Percentiles rank a stretch among this genome's conserved stretches.
Evolutionary conservation across 169 alveolate species (phyloP).

Genomic region (Cryptosporidium sp.): DNA sequence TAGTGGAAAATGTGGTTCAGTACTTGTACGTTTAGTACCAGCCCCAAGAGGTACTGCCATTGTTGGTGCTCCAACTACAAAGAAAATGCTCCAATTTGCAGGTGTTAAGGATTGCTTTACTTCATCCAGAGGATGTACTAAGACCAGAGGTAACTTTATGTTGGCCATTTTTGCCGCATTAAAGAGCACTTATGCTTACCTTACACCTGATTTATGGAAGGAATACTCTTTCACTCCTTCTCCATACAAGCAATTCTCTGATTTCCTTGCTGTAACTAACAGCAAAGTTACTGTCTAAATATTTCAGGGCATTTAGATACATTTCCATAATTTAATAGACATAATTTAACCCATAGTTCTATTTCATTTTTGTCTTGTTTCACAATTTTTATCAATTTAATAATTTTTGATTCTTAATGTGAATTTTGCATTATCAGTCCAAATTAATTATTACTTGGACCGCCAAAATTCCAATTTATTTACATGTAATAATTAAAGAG

Average conservation of each 20-base stretch:
- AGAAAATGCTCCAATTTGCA: slow-evolving; percentile 97
- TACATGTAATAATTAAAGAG: slow-evolving; percentile 3
- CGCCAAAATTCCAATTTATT: background rate
- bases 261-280: slow-evolving; percentile 86
- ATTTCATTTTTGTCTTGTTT: background rate
- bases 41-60: slow-evolving; percentile 99
- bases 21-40: slow-evolving; percentile 99
- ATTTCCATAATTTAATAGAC: background rate
- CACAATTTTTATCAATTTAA: background rate
- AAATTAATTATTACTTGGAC: background rate
- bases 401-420: background rate
- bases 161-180: slow-evolving; percentile 97
- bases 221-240: slow-evolving; percentile 88
- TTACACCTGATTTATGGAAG: slow-evolving; percentile 99
- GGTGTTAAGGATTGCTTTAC: slow-evolving; percentile 99
- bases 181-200: slow-evolving; percentile 95
- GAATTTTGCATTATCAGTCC: background rate
- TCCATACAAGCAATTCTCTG: slow-evolving; percentile 94
- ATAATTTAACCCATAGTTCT: slow-evolving; percentile 11
- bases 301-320: background rate
- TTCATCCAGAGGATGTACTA: slow-evolving; percentile 97
- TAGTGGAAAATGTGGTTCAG: slow-evolving; percentile 99
- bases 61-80: slow-evolving; percentile 99
- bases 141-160: slow-evolving; percentile 97
- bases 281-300: slow-evolving; percentile 53